These are phyloP conservation scores for Lippia alba DNA, from an alignment of 305 asterid genomes.

Conservation along the genomic window DNA sequence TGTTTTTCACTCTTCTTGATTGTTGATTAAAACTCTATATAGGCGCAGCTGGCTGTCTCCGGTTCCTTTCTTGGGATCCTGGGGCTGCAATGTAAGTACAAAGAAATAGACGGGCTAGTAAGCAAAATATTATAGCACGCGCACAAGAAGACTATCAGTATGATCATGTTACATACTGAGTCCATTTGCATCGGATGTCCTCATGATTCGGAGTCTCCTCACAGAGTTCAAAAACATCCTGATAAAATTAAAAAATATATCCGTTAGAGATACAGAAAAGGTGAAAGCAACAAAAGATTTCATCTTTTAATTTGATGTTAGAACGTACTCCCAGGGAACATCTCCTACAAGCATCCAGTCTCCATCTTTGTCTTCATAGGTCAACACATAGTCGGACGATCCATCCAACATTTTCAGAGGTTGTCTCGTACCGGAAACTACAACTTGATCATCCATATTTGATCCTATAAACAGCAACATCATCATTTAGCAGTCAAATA, in stretches of 20 bases:
- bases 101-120: neutral
- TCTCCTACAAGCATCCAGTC: slow-evolving; percentile 97
- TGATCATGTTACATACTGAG: slow-evolving; percentile 48
- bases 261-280: slow-evolving; percentile 4
- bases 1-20: slow-evolving; percentile 36
- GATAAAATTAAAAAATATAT: slow-evolving; percentile 34
- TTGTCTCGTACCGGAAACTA: slow-evolving; percentile 40
- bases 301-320: neutral
- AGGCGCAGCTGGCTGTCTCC: slow-evolving; percentile 43
- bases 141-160: neutral
- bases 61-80: slow-evolving; percentile 51
- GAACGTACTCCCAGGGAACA: slow-evolving; percentile 88
- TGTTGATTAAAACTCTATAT: slow-evolving; percentile 10
- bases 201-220: slow-evolving; percentile 80
- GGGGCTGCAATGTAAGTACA: slow-evolving; percentile 48
- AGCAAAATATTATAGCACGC: neutral
- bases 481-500: slow-evolving; percentile 9
- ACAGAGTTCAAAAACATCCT: slow-evolving; percentile 79
- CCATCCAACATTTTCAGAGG: slow-evolving; percentile 56
- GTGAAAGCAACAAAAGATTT: slow-evolving; percentile 2
- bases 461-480: slow-evolving; percentile 40
- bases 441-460: slow-evolving; percentile 46
- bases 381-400: slow-evolving; percentile 66
- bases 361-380: slow-evolving; percentile 81
- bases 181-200: slow-evolving; percentile 75